Evolutionary conservation across 2,329 filamentous ascomycete genomes (phyloP), one percentile per base, ranked within the genome.

Genomic region (Alternaria sp.): DNA sequence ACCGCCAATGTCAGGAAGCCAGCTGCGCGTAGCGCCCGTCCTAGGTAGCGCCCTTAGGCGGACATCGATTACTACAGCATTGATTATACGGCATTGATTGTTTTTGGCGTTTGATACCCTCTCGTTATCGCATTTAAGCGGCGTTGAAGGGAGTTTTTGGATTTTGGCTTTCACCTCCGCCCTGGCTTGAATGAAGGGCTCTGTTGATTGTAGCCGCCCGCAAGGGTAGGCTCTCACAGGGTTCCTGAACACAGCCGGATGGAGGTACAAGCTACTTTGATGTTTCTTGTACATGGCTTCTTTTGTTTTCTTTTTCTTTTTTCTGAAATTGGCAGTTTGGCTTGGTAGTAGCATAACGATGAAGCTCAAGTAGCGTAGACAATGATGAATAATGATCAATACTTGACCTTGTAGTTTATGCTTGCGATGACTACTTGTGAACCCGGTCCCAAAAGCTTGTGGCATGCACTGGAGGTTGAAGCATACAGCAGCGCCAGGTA

Each of bases 11-110:
- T 59, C 7, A 49, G 56, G n/a, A 72, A 71, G 55, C 58, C 68
- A 18, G 55, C 68, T 54, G 64, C 66, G 14, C 62, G 65, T 61
- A 68, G 40, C 54, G 60, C 58, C 54, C 65, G 65, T 40, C 63
- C 66, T 52, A 57, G 68, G 54, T 72, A 72, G 65, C 44, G 52
- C 59, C 68, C 64, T 58, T 64, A 57, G 58, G 58, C 54, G 55
- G 54, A 60, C 22, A 11, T 30, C 45, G 50, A 50, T 36, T 59
- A 43, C 58, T 46, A 8, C 58, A 64, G 53, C 57, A 65, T 62
- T 30, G 50, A 50, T 40, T 59, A 43, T 56, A 8, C 58, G 62
- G 53, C 60, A 65, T 62, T 45, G 44, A 41, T 51, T 61, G 12
- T 51, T 59, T 50, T 27, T 12, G 67, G 66, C 60, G 68, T 68